Conservation (phyloP, 352 stramenopile genomes). For the Phytopythium oedochilum region DNA sequence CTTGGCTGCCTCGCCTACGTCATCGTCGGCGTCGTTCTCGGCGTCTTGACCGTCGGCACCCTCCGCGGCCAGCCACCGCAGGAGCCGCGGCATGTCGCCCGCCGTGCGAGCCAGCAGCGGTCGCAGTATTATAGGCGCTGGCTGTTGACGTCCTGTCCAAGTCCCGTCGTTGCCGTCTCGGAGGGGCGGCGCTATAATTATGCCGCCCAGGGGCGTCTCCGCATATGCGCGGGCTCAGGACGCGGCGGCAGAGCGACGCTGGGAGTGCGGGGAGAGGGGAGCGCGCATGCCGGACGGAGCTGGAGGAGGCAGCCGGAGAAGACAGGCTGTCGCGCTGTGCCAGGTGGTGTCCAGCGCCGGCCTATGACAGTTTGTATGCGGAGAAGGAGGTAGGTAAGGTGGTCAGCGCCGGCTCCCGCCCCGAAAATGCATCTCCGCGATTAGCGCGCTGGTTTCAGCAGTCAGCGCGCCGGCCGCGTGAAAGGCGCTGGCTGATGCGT, state of each 20-base stretch:
- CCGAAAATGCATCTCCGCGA: neutral
- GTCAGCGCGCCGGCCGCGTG: neutral
- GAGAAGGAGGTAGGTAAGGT: constrained; percentile 2
- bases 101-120: no score
- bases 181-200: neutral
- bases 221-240: neutral
- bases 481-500: neutral
- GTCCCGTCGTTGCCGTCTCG: no score
- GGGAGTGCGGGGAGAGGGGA: no score
- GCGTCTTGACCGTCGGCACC: neutral
- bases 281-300: no score
- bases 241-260: neutral
- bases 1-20: neutral
- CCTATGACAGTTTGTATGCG: no score
- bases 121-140: no score
- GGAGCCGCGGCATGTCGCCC: neutral
- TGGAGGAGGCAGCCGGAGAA: no score
- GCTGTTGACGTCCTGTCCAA: no score
- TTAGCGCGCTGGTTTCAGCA: no score
- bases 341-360: no score
- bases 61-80: neutral
- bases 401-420: neutral
- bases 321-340: no score
- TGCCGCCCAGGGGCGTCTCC: no score
- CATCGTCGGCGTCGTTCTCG: neutral